These are phyloP conservation scores for Parasitella parasitica DNA, from an alignment of 371 early-diverging fungal species.

Conservation along the genomic window DNA sequence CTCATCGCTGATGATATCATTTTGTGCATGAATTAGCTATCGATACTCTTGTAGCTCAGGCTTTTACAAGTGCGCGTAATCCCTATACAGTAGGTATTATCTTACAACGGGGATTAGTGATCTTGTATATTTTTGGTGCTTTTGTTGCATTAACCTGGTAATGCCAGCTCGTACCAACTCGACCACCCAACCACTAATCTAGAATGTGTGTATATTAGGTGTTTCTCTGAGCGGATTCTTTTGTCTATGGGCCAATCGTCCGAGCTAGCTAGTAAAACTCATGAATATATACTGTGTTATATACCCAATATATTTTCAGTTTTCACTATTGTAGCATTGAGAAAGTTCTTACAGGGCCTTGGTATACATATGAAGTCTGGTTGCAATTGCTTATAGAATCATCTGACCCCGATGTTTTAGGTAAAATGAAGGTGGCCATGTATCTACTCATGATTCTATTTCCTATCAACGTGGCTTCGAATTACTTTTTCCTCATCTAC, in stretches of 20 bases:
- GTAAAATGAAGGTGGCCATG: slow-evolving; percentile 42
- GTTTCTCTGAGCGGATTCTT: slow-evolving; percentile 7
- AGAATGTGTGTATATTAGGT: not conserved
- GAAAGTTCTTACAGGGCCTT: slow-evolving; percentile 40
- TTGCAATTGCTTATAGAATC: not conserved
- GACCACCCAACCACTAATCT: not conserved
- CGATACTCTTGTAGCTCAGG: slow-evolving; percentile 48
- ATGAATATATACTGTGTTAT: slow-evolving; percentile 24
- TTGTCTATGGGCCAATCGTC: slow-evolving; percentile 36
- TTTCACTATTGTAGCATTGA: slow-evolving; percentile 29
- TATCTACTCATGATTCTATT: slow-evolving; percentile 27
- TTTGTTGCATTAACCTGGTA: slow-evolving; percentile 32
- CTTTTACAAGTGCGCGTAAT: slow-evolving; percentile 39
- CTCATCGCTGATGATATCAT: no score
- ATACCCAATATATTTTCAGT: slow-evolving; percentile 30
- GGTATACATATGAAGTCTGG: slow-evolving; percentile 21
- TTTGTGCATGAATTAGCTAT: no score
- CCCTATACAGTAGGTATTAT: slow-evolving; percentile 37
- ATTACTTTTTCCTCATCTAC: slow-evolving; percentile 32
- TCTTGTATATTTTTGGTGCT: slow-evolving; percentile 28
- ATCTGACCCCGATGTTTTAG: not conserved
- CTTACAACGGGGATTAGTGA: slow-evolving; percentile 34
- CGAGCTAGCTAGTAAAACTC: slow-evolving; percentile 31
- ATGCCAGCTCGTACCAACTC: not conserved
- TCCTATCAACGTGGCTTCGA: slow-evolving; percentile 33